These are phyloP conservation scores for Euphorbia lathyris DNA, from an alignment of 345 rosid species.

Conservation along the genomic window DNA sequence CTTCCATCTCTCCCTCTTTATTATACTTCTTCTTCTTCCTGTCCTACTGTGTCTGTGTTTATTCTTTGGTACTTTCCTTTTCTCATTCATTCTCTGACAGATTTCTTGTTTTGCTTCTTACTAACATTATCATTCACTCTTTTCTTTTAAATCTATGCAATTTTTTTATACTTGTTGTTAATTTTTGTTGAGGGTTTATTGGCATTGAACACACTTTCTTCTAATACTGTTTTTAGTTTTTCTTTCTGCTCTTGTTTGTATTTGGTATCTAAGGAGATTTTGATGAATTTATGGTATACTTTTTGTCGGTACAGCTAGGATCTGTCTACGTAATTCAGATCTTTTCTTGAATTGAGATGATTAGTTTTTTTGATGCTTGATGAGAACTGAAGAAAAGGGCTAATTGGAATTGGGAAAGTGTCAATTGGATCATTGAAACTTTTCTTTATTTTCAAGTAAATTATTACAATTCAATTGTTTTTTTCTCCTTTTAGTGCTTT, in stretches of 20 bases:
- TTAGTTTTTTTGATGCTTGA: not conserved
- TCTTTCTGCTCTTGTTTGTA: not conserved
- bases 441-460: conserved; percentile 39
- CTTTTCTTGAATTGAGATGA: not conserved
- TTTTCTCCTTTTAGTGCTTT: conserved; percentile 5
- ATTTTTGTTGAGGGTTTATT: not conserved
- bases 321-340: not conserved
- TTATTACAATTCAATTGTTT: conserved; percentile 6
- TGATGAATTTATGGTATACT: not conserved
- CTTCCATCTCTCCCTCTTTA: not conserved
- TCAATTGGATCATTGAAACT: conserved; percentile 5
- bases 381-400: not conserved
- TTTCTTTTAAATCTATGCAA: not conserved
- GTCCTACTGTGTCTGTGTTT: not conserved
- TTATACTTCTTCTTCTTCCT: not conserved
- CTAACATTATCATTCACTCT: too few relatives aligned
- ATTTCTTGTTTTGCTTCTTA: not conserved
- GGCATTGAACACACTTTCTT: too few relatives aligned
- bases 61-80: conserved; percentile 3
- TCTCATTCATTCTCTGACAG: not conserved
- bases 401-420: conserved; percentile 11
- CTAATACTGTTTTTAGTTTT: not conserved
- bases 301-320: not conserved
- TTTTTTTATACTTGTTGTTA: too few relatives aligned
- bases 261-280: not conserved